A percentile compares a stretch with the other conserved stretches of the same genome.
These are phyloP conservation scores for Penicillium cinerascens DNA, from an alignment of 495 filamentous ascomycete species.

Conservation along the genomic window DNA sequence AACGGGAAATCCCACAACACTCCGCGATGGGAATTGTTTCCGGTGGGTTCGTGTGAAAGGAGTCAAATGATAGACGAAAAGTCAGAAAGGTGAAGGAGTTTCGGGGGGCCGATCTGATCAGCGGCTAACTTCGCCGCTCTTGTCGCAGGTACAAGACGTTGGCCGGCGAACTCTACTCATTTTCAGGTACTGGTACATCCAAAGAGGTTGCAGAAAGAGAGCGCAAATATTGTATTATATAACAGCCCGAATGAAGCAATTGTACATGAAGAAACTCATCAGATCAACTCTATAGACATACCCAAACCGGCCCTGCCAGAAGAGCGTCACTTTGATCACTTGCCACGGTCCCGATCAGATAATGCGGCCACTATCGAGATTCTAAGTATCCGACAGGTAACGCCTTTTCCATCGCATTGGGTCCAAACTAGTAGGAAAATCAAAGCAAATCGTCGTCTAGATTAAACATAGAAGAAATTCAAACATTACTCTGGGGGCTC, in stretches of 20 bases:
- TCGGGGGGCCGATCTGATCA: slow-evolving; percentile 18
- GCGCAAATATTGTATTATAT: slow-evolving; percentile 5
- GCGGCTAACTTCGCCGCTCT: slow-evolving; percentile 29
- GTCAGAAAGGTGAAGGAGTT: slow-evolving; percentile 5
- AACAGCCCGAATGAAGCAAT: slow-evolving; percentile 2
- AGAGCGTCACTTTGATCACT: not conserved
- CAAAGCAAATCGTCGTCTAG: slow-evolving; percentile 5
- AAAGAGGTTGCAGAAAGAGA: not conserved
- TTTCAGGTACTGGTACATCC: slow-evolving; percentile 14
- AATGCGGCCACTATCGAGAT: not conserved
- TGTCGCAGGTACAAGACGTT: slow-evolving; percentile 20
- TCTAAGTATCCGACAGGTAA: not conserved
- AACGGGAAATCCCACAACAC: not conserved
- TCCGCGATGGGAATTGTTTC: not conserved
- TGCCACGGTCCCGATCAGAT: not conserved
- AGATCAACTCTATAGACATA: slow-evolving; percentile 21
- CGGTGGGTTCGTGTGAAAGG: slow-evolving; percentile 5
- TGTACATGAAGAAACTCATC: slow-evolving; percentile 14
- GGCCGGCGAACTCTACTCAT: not conserved
- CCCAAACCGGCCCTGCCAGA: slow-evolving; percentile 9
- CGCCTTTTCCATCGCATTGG: not conserved
- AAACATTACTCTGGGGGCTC: slow-evolving; percentile 36
- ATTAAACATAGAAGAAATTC: not conserved
- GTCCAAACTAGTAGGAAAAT: slow-evolving; percentile 7
- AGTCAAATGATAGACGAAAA: not conserved